Evolutionary conservation across 2,329 filamentous ascomycete genomes (phyloP), one percentile per base, ranked within the genome.

Genomic region (Zasmidium angulare): DNA sequence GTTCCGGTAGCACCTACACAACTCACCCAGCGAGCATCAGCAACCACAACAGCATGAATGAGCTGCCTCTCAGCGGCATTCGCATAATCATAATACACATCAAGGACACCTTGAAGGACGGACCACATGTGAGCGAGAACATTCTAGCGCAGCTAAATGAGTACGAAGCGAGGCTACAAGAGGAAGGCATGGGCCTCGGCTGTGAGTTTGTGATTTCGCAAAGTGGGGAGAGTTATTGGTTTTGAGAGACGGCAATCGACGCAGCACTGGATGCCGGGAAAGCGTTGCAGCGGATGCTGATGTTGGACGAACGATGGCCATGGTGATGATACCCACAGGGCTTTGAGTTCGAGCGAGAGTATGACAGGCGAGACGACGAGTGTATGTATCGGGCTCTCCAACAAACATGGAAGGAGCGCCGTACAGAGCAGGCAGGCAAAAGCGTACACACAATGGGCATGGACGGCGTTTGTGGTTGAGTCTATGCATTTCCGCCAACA

Each of bases 71-170:
- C 3, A 79, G 81, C 54, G 92, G 91, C 0, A 72, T 98, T 24
- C 89, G 86, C 63, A 80, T 99, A 1, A 87, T 97, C 52, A 86
- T 98, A 56, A 98, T 98, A 40, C 95, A 99, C 72, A 85, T 98
- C 70, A 99, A 99, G 74, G 93, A 67, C 65, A 88, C 84, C 21
- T 78, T 97, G 56, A 79, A 82, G 9, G 92, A 96, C 71, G 90
- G 86, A 0, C 84, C 85, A 23, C 74, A 78, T 50, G 85, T 83
- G 1, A 83, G 80, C 36, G 86, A 90, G 2, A 82, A 77, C 1
- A 96, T 98, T 36, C 68, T 95, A 21, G 71, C 79, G 60, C 86
- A 97, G 72, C 75, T 98, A 52, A 72, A 77, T 19, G 84, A 85
- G 23, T 81, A 90, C 60, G 90, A 93, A 61, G 66, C 60, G 46